phyloP scores from a whole-genome alignment of 2,329 filamentous ascomycete species.

The Samsoniella hepiali region DNA sequence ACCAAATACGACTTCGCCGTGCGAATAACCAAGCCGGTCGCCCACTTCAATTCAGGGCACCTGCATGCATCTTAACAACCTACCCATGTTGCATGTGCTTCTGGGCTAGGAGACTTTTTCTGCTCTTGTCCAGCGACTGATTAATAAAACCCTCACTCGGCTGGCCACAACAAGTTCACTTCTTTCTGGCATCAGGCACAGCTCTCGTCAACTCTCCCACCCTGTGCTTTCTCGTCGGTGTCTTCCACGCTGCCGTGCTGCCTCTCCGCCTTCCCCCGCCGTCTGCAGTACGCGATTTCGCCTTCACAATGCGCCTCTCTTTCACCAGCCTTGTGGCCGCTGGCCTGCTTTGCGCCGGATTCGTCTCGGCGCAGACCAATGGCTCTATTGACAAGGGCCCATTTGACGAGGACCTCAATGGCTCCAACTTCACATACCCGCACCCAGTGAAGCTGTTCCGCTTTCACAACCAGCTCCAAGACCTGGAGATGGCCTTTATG shows the following conservation, averaged over 20 bases:
- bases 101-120: neutral
- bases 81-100: conserved; percentile 9
- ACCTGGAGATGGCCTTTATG: conserved; percentile 56
- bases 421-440: conserved; percentile 52
- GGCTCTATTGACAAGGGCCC: conserved; percentile 36
- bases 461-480: conserved; percentile 45
- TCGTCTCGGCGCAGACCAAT: conserved; percentile 27
- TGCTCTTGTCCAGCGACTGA: neutral
- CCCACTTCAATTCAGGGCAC: neutral
- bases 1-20: neutral
- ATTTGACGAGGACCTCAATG: conserved; percentile 42
- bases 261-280: neutral
- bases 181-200: neutral
- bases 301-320: conserved; percentile 27
- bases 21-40: neutral
- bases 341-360: conserved; percentile 22
- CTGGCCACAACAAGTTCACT: neutral
- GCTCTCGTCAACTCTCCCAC: neutral
- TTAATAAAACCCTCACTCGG: neutral
- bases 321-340: conserved; percentile 22
- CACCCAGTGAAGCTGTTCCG: conserved; percentile 48
- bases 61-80: neutral
- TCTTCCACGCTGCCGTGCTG: neutral
- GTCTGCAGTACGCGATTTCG: neutral
- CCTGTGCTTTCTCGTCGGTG: neutral